Evolutionary conservation across 1,284 basidiomycete genomes (phyloP).

Genomic region (Taiwanofungus camphoratus): DNA sequence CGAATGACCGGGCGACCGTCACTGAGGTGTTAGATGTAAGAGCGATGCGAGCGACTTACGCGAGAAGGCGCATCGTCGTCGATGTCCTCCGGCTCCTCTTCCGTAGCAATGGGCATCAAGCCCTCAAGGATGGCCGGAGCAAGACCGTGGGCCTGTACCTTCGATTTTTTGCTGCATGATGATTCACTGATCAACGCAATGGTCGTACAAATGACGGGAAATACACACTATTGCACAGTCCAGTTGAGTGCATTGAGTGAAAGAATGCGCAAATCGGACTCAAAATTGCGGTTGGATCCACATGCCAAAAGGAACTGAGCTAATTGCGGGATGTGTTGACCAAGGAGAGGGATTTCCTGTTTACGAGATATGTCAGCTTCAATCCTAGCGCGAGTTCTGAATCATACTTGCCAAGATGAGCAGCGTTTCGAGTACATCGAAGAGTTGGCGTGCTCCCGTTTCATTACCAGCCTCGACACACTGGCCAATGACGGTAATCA

Average conservation of each 20-base stretch:
- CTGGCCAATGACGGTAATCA: slow-evolving; percentile 89
- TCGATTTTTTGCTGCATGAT: slow-evolving; percentile 84
- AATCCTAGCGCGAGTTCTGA: slow-evolving; percentile 4
- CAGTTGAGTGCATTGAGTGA: slow-evolving; percentile 94
- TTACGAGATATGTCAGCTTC: neutral
- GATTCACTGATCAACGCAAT: slow-evolving; percentile 6
- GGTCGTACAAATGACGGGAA: neutral
- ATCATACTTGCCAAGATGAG: slow-evolving; percentile 70
- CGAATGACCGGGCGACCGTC: slow-evolving; percentile 10
- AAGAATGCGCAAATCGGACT: slow-evolving; percentile 83
- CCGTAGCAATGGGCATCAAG: slow-evolving; percentile 91
- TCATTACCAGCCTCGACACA: slow-evolving; percentile 82
- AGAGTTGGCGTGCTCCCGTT: slow-evolving; percentile 81
- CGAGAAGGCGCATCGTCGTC: slow-evolving; percentile 91
- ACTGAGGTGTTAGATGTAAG: slow-evolving; percentile 1
- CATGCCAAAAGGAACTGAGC: slow-evolving; percentile 86
- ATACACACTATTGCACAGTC: slow-evolving; percentile 84
- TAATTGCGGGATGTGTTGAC: slow-evolving; percentile 84
- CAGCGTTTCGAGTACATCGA: slow-evolving; percentile 95
- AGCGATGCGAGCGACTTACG: slow-evolving; percentile 39
- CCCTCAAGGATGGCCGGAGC: slow-evolving; percentile 87
- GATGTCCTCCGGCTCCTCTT: slow-evolving; percentile 83
- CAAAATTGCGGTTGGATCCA: slow-evolving; percentile 77
- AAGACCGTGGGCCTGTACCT: slow-evolving; percentile 85
- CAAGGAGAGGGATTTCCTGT: slow-evolving; percentile 89